These are phyloP conservation scores for Boechera divaricarpa DNA, from an alignment of 345 rosid genomes.

Conservation along the genomic window DNA sequence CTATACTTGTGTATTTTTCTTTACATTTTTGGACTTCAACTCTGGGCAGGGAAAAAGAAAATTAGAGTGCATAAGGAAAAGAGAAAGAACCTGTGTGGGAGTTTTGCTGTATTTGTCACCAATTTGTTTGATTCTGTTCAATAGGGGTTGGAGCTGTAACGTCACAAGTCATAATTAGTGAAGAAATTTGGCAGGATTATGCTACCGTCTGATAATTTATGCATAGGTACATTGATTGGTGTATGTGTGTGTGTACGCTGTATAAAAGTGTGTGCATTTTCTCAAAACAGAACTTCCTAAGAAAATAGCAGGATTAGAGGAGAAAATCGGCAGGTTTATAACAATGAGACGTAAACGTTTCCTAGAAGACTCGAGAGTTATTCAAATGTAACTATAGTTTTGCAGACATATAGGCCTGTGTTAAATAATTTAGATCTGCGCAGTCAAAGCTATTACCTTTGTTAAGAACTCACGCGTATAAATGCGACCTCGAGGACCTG, in stretches of 20 bases:
- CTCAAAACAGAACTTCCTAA: constrained; percentile 13
- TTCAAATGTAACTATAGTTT: background rate
- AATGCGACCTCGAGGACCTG: constrained; percentile 82
- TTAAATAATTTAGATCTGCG: background rate
- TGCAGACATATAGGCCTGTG: background rate
- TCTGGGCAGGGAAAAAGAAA: constrained; percentile 14
- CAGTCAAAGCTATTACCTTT: constrained; percentile 51
- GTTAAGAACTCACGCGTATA: constrained; percentile 79
- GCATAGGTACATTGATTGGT: background rate
- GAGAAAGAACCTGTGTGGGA: constrained; percentile 69
- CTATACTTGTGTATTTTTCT: constrained; percentile 1
- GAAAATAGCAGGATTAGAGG: background rate
- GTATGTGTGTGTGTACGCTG: background rate
- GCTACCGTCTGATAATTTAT: background rate
- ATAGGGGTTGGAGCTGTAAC: constrained; percentile 82
- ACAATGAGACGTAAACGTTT: background rate
- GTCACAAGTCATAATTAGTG: constrained; percentile 34
- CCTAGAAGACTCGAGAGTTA: constrained; percentile 3
- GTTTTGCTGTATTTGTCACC: constrained; percentile 74
- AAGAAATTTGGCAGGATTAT: constrained; percentile 14
- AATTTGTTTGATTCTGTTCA: constrained; percentile 68
- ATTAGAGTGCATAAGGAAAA: constrained; percentile 17
- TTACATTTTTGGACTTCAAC: constrained; percentile 5
- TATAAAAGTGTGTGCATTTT: background rate
- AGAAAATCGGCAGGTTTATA: background rate